Evolutionary conservation across 257 asterid species (phyloP).

Genomic region (Solanum clarkiae): DNA sequence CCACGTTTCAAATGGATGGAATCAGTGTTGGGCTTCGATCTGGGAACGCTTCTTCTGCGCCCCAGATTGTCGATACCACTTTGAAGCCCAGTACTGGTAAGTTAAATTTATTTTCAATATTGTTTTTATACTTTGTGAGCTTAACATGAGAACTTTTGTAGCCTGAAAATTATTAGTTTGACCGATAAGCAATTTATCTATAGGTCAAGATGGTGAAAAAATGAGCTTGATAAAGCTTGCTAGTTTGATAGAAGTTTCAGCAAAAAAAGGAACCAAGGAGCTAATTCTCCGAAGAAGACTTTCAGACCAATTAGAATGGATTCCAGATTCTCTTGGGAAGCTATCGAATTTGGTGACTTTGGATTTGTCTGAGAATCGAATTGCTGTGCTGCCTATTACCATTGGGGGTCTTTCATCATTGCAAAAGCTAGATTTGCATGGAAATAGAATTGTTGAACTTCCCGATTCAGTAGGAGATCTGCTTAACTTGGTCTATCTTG

Average conservation of each 20-base stretch:
- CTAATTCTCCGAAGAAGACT: constrained; percentile 51
- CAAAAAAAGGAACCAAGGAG: constrained; percentile 65
- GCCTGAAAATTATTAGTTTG: not conserved
- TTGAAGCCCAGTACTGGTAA: constrained; percentile 49
- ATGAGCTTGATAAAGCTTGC: constrained; percentile 73
- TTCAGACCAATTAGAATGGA: constrained; percentile 80
- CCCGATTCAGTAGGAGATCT: constrained; percentile 72
- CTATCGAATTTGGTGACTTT: constrained; percentile 3
- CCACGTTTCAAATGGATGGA: constrained; percentile 28
- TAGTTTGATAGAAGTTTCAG: constrained; percentile 61
- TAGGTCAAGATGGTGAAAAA: constrained; percentile 74
- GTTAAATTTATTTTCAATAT: not conserved
- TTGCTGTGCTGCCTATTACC: not conserved
- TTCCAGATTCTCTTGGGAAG: constrained; percentile 27
- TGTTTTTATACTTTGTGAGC: not conserved
- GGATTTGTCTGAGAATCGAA: constrained; percentile 2
- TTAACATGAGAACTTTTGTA: not conserved
- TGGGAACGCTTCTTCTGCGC: constrained; percentile 17
- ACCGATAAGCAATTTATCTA: constrained; percentile 3
- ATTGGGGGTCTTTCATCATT: not conserved
- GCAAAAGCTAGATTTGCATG: constrained; percentile 21
- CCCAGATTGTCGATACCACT: constrained; percentile 56
- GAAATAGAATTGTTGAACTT: constrained; percentile 42
- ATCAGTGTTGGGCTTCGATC: constrained; percentile 21
- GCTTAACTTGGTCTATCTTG: constrained; percentile 52